Conservation (phyloP, 306 rosid genomes). For the Rubus parviflorus region DNA sequence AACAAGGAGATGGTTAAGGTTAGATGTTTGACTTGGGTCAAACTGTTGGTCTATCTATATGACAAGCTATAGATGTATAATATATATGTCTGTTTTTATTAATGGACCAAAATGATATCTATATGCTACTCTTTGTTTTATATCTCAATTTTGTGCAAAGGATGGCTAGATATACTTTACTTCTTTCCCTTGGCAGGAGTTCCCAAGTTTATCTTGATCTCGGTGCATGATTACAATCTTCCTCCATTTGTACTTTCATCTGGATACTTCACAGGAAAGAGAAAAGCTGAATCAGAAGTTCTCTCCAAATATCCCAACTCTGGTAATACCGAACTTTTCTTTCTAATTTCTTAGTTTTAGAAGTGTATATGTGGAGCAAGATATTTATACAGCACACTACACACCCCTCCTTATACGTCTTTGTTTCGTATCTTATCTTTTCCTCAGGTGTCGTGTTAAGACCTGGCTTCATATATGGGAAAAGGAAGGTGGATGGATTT, state of each 20-base stretch:
- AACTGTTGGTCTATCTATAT: not conserved
- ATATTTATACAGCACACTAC: not conserved
- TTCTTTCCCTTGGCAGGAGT: slow-evolving; percentile 54
- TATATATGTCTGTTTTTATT: not conserved
- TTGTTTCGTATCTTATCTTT: not conserved
- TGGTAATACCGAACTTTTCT: slow-evolving; percentile 47
- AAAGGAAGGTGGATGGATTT: slow-evolving; percentile 72
- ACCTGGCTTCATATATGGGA: slow-evolving; percentile 91
- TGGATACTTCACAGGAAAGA: slow-evolving; percentile 90
- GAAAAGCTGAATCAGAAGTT: slow-evolving; percentile 97
- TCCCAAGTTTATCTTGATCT: slow-evolving; percentile 86
- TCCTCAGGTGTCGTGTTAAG: slow-evolving; percentile 82
- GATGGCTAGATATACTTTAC: slow-evolving; percentile 2
- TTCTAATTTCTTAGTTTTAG: slow-evolving; percentile 11
- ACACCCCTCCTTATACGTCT: not conserved
- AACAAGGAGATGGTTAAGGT: not conserved
- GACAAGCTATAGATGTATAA: not conserved
- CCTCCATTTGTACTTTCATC: slow-evolving; percentile 79
- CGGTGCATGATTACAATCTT: slow-evolving; percentile 90
- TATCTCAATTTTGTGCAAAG: slow-evolving; percentile 2
- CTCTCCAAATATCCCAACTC: slow-evolving; percentile 90
- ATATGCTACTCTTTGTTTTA: not conserved
- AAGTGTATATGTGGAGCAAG: not conserved
- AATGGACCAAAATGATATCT: not conserved
- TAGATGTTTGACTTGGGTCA: slow-evolving; percentile 2